Conservation (phyloP, 345 rosid species). For the Lagerstroemia speciosa region DNA sequence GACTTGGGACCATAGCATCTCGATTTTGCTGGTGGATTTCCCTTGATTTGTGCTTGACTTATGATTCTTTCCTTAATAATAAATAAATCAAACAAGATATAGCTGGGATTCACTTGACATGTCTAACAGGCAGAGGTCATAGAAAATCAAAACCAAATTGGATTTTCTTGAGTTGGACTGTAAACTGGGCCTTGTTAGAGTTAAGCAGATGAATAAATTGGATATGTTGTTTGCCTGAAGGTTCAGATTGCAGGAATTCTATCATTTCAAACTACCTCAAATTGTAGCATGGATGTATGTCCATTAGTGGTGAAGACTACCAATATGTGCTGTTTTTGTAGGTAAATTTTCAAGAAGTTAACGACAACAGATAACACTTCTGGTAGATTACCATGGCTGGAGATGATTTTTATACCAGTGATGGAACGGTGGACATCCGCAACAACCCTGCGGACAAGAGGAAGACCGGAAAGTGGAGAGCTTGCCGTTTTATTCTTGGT, state of each 20-base stretch:
- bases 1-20: not conserved
- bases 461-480: constrained; percentile 85
- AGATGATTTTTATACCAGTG: constrained; percentile 48
- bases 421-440: constrained; percentile 61
- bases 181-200: not conserved
- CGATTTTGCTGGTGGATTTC: not conserved
- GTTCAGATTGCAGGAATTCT: not conserved
- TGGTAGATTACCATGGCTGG: constrained; percentile 36
- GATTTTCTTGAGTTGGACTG: not conserved
- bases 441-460: constrained; percentile 65
- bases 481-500: constrained; percentile 89
- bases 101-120: not conserved
- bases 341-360: not conserved
- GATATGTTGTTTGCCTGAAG: not conserved
- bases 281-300: not conserved
- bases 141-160: not conserved
- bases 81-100: not conserved
- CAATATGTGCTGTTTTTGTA: not conserved
- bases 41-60: constrained; percentile 2
- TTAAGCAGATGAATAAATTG: not conserved
- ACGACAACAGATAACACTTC: not conserved
- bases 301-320: not conserved
- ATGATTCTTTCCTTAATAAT: not conserved
- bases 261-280: not conserved
- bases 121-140: too few species aligned